phyloP scores from a whole-genome alignment of 2,329 filamentous ascomycete species.

The Acrodontium crateriforme region DNA sequence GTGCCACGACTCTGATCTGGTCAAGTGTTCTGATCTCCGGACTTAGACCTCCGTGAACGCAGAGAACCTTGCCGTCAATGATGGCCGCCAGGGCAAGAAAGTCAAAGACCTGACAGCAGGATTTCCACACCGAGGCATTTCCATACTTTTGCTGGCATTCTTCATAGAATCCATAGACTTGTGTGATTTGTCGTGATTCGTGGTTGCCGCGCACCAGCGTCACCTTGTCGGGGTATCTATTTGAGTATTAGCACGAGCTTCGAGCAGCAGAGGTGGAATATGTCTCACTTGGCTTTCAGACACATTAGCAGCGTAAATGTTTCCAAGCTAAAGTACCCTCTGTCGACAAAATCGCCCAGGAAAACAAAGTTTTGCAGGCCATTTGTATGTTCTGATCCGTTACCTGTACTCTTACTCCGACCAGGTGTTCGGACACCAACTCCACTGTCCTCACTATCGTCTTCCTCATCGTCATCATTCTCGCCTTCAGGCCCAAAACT shows the following conservation, averaged over 20 bases:
- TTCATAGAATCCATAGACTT: conserved; percentile 68
- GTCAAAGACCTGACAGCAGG: conserved; percentile 65
- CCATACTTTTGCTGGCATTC: conserved; percentile 66
- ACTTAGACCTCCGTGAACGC: conserved; percentile 57
- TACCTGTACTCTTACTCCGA: conserved; percentile 24
- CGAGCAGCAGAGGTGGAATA: background rate
- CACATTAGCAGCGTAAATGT: conserved; percentile 61
- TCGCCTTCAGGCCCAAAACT: conserved; percentile 28
- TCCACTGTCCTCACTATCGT: conserved; percentile 31
- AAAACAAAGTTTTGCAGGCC: conserved; percentile 59
- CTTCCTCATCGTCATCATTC: conserved; percentile 36
- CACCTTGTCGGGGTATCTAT: conserved; percentile 55
- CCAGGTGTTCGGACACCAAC: conserved; percentile 27
- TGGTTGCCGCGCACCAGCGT: conserved; percentile 63
- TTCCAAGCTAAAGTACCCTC: conserved; percentile 61
- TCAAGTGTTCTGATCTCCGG: conserved; percentile 63
- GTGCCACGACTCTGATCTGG: conserved; percentile 59
- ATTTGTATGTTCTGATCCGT: conserved; percentile 31
- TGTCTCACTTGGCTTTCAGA: conserved; percentile 50
- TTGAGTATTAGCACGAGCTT: conserved; percentile 1
- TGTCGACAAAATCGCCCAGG: conserved; percentile 59
- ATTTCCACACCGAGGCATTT: conserved; percentile 67
- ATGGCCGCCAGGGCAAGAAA: conserved; percentile 61
- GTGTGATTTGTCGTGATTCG: conserved; percentile 63
- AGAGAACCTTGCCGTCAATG: conserved; percentile 61